phyloP scores from a whole-genome alignment of 108 stramenopile species.

The Skeletonema menzelii region DNA sequence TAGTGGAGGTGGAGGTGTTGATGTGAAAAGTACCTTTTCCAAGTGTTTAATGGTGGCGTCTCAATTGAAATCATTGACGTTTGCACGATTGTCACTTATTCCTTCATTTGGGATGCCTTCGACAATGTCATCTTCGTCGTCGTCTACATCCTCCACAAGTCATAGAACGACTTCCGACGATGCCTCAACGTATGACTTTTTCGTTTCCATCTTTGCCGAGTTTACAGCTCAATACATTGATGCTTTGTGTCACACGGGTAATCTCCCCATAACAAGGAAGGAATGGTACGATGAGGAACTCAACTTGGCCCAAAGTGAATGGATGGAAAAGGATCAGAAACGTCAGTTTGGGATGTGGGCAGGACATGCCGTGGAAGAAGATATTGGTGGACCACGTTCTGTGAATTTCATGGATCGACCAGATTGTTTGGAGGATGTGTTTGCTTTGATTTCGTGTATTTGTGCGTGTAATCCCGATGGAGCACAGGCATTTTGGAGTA shows the following conservation, averaged over 20 bases:
- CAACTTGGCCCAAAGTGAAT: conserved; percentile 58
- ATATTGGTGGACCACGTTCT: conserved; percentile 44
- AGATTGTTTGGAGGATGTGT: conserved; percentile 85
- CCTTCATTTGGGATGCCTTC: conserved; percentile 50
- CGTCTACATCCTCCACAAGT: conserved; percentile 9
- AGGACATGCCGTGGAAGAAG: conserved; percentile 35
- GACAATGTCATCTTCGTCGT: conserved; percentile 5
- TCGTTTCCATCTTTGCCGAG: conserved; percentile 66
- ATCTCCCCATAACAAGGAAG: conserved; percentile 67
- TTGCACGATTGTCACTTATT: conserved; percentile 64
- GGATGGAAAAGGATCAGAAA: conserved; percentile 51
- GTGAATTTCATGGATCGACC: conserved; percentile 80
- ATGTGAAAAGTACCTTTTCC: conserved; percentile 48
- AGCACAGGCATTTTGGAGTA: conserved; percentile 65
- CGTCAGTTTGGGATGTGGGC: conserved; percentile 62
- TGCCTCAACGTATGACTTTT: conserved; percentile 57
- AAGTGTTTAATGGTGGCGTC: conserved; percentile 57
- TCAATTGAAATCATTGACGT: conserved; percentile 70
- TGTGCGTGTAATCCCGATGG: conserved; percentile 62
- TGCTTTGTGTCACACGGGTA: conserved; percentile 46
- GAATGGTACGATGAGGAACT: conserved; percentile 70
- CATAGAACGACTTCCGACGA: conserved; percentile 7
- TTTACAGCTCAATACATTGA: conserved; percentile 67
- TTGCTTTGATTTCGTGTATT: conserved; percentile 65
- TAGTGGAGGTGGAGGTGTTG: conserved; percentile 10